Evolutionary conservation across 257 asterid species (phyloP).

Genomic region (Pogostemon cablin): DNA sequence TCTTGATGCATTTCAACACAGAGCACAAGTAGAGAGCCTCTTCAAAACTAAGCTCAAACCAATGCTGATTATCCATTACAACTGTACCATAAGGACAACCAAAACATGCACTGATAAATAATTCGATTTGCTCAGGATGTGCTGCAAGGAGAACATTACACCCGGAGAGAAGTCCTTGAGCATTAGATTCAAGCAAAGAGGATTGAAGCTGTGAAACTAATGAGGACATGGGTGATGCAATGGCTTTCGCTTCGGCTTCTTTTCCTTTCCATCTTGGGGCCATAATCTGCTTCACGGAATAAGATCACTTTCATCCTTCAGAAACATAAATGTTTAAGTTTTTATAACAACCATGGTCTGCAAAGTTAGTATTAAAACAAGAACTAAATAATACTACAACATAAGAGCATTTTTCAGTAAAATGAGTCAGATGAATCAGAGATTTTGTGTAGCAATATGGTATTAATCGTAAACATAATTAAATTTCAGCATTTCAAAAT

Average conservation of each 20-base stretch:
- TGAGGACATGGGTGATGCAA: slow-evolving; percentile 48
- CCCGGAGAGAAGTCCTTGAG: slow-evolving; percentile 62
- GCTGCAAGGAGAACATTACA: slow-evolving; percentile 58
- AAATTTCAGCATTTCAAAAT: too few relatives aligned
- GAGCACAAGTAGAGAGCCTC: slow-evolving; percentile 72
- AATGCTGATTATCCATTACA: slow-evolving; percentile 59
- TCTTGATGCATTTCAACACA: slow-evolving; percentile 54
- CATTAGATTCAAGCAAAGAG: slow-evolving; percentile 50
- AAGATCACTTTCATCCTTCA: background rate
- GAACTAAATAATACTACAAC: background rate
- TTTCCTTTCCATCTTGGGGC: slow-evolving; percentile 57
- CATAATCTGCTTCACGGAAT: slow-evolving; percentile 38
- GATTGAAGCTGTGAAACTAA: slow-evolving; percentile 55
- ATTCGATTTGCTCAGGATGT: slow-evolving; percentile 51
- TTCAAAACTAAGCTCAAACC: slow-evolving; percentile 69
- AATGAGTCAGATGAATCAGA: background rate
- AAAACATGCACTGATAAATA: slow-evolving; percentile 64
- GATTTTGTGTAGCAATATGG: background rate
- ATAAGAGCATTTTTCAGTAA: background rate
- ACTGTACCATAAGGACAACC: slow-evolving; percentile 58
- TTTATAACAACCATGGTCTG: background rate
- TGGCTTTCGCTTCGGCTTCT: slow-evolving; percentile 49
- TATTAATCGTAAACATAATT: background rate
- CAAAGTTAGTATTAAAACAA: background rate
- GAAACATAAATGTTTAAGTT: background rate